Conservation (phyloP, 108 stramenopile genomes). For the Skeletonema marinoi region DNA sequence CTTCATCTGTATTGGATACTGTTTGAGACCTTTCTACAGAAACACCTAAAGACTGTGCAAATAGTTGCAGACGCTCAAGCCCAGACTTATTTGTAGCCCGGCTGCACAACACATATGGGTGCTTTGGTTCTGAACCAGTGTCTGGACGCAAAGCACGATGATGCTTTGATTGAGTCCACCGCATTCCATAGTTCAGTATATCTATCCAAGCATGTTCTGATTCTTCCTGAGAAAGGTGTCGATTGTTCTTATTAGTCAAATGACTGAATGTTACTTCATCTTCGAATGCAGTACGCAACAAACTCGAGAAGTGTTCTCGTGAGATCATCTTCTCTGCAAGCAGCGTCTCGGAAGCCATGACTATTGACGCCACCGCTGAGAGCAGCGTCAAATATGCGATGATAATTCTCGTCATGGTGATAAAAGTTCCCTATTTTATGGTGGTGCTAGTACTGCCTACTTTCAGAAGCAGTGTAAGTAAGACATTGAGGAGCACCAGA, state of each 20-base stretch:
- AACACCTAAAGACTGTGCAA: conserved; percentile 6
- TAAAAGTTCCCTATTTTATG: background rate
- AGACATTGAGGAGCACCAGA: too few relatives aligned
- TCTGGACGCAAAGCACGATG: conserved; percentile 6
- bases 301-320: background rate
- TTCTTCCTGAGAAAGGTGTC: background rate
- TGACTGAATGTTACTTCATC: conserved; percentile 16
- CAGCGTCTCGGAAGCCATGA: background rate
- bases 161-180: background rate
- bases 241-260: background rate
- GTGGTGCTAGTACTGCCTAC: too few relatives aligned
- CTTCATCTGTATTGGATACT: conserved; percentile 33
- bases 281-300: conserved; percentile 18
- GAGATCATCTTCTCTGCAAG: background rate
- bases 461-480: too few relatives aligned
- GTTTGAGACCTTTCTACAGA: conserved; percentile 18
- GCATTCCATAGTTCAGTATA: conserved; percentile 28
- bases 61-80: conserved; percentile 15
- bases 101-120: conserved; percentile 37
- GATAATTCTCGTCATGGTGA: background rate
- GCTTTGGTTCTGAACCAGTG: background rate
- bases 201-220: conserved; percentile 12
- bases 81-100: conserved; percentile 21
- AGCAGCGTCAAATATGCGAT: background rate
- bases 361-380: background rate